phyloP scores from a whole-genome alignment of 2,329 filamentous ascomycete species.

The Diaporthe ilicicola region DNA sequence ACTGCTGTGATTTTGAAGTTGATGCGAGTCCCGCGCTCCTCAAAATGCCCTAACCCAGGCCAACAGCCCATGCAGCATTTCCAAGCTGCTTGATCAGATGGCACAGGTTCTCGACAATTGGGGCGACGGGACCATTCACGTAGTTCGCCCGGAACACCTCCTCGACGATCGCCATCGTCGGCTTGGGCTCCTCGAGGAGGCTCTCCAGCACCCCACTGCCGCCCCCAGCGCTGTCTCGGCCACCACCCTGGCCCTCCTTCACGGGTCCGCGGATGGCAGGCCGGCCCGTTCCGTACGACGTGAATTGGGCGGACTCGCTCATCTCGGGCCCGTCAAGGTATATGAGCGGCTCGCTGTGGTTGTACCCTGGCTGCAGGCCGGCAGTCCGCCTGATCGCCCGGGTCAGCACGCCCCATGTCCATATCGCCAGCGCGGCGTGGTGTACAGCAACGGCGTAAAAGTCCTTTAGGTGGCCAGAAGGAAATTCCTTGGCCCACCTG shows the following conservation, averaged over 20 bases:
- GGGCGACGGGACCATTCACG: constrained; percentile 55
- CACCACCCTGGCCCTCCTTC: constrained; percentile 34
- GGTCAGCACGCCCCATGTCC: constrained; percentile 72
- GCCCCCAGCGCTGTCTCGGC: constrained; percentile 26
- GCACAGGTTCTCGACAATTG: constrained; percentile 74
- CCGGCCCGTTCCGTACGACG: constrained; percentile 61
- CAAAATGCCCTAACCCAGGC: constrained; percentile 36
- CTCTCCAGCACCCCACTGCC: constrained; percentile 44
- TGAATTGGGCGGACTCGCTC: constrained; percentile 63
- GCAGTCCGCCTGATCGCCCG: constrained; percentile 43
- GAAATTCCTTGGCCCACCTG: constrained; percentile 64
- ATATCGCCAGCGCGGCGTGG: constrained; percentile 73
- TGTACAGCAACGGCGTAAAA: constrained; percentile 76
- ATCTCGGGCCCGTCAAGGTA: constrained; percentile 65
- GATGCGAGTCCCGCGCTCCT: not conserved
- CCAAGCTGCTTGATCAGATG: constrained; percentile 69
- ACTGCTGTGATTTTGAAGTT: not conserved
- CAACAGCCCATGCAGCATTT: constrained; percentile 54
- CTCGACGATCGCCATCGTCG: constrained; percentile 66
- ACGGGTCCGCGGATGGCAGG: constrained; percentile 56
- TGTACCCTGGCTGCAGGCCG: constrained; percentile 42
- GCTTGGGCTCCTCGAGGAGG: constrained; percentile 62
- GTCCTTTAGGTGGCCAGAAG: constrained; percentile 63
- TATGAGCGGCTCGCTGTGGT: constrained; percentile 48
- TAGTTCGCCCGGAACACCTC: constrained; percentile 65